Evolutionary conservation across 306 rosid genomes (phyloP).

Genomic region (Begonia peltatifolia): DNA sequence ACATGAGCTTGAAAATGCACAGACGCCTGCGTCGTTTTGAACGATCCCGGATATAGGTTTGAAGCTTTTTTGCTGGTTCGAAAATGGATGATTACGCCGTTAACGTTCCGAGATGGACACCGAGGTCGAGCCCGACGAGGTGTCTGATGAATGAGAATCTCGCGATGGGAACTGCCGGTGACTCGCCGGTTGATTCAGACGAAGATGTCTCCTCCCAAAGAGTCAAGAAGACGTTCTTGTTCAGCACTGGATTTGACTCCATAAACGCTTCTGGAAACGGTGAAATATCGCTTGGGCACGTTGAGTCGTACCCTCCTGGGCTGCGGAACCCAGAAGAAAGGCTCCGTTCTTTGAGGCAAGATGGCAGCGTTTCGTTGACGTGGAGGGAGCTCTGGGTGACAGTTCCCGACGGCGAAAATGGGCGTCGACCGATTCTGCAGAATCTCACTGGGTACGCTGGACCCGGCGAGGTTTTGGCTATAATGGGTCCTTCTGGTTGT

Average conservation of each 20-base stretch:
- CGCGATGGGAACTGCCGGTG: too few species aligned
- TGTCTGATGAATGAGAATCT: background rate
- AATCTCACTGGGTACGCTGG: slow-evolving; percentile 40
- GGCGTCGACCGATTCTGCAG: slow-evolving; percentile 15
- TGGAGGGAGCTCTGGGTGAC: slow-evolving; percentile 23
- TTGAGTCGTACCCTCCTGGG: background rate
- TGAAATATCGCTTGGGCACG: background rate
- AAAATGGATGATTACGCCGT: too few species aligned
- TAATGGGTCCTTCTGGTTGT: slow-evolving; percentile 76
- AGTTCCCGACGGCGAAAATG: slow-evolving; percentile 11
- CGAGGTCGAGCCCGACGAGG: slow-evolving; percentile 17
- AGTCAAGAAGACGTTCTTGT: slow-evolving; percentile 7
- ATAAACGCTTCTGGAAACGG: background rate
- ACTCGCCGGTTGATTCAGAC: slow-evolving; percentile 3
- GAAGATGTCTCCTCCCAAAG: background rate
- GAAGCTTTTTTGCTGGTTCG: too few species aligned
- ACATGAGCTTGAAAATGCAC: too few species aligned
- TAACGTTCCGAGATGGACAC: slow-evolving; percentile 13
- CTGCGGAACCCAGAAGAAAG: background rate
- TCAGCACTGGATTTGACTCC: slow-evolving; percentile 1
- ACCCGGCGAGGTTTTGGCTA: slow-evolving; percentile 50
- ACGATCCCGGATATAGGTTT: too few species aligned
- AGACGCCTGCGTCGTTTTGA: too few species aligned
- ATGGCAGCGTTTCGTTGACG: slow-evolving; percentile 9
- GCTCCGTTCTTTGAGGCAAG: background rate